A percentile compares a stretch with the other conserved stretches of the same genome.
Evolutionary conservation across 192 early-diverging fungal genomes (phyloP).

Genomic region (Linnemannia elongata): DNA sequence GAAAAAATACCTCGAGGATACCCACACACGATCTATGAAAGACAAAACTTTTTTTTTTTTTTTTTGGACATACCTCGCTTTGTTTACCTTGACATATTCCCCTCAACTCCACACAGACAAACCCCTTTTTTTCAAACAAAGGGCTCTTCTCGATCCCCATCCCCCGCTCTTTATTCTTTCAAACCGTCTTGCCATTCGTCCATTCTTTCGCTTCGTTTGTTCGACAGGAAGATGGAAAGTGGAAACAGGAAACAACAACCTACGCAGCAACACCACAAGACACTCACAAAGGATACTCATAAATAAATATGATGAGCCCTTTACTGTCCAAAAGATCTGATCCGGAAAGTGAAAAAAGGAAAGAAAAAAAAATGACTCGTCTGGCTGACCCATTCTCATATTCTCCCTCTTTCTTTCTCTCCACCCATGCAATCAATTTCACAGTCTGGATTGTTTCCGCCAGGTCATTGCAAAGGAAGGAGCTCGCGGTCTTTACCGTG

Average conservation of each 20-base stretch:
- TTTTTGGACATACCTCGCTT: not conserved
- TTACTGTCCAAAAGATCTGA: not conserved
- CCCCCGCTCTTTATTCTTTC: not conserved
- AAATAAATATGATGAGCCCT: not conserved
- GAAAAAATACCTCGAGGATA: slow-evolving; percentile 1
- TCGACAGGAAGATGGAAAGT: not conserved
- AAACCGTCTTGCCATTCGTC: not conserved
- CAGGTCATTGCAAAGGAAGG: slow-evolving; percentile 60
- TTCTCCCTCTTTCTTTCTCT: not conserved
- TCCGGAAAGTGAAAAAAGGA: not conserved
- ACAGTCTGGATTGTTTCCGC: slow-evolving; percentile 55
- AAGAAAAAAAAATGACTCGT: slow-evolving; percentile 8
- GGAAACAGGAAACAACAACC: not conserved
- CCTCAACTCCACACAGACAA: too few species aligned
- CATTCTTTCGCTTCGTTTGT: not conserved
- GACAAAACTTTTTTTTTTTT: not conserved
- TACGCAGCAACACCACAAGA: not conserved
- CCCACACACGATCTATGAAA: not conserved
- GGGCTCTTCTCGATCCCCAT: not conserved
- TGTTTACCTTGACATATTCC: not conserved
- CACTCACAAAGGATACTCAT: not conserved
- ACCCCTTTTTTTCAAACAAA: not conserved
- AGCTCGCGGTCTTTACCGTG: slow-evolving; percentile 62
- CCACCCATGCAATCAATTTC: not conserved
- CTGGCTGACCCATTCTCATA: not conserved